Conservation (phyloP, 768 basidiomycete genomes). For the Rubroboletus pulcherrimus region DNA sequence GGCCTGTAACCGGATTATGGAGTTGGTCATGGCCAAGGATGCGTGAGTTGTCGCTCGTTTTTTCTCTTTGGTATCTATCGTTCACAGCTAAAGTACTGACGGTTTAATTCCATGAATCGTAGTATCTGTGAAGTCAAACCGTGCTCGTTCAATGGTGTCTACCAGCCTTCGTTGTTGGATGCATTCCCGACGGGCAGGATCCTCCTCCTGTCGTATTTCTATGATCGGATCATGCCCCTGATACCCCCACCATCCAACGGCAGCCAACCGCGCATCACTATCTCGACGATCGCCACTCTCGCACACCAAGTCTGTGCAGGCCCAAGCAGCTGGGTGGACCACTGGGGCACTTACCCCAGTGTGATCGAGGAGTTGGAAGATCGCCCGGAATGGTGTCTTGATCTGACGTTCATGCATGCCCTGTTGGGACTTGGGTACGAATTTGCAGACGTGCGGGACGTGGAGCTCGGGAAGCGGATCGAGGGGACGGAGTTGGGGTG, state of each 20-base stretch:
- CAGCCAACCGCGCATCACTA: slow-evolving; percentile 34
- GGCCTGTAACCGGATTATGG: slow-evolving; percentile 77
- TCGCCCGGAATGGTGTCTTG: slow-evolving; percentile 93
- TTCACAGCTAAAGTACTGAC: not conserved
- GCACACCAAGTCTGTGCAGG: slow-evolving; percentile 77
- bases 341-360: slow-evolving; percentile 42
- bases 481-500: slow-evolving; percentile 90
- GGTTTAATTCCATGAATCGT: not conserved
- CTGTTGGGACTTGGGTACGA: slow-evolving; percentile 89
- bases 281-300: slow-evolving; percentile 58
- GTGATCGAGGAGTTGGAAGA: slow-evolving; percentile 69
- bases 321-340: slow-evolving; percentile 49
- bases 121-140: slow-evolving; percentile 89
- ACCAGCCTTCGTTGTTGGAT: slow-evolving; percentile 89
- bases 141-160: slow-evolving; percentile 96
- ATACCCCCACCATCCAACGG: slow-evolving; percentile 36
- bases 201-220: slow-evolving; percentile 96
- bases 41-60: slow-evolving; percentile 47
- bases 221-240: slow-evolving; percentile 86
- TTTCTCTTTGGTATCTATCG: not conserved
- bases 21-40: slow-evolving; percentile 93
- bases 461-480: slow-evolving; percentile 83
- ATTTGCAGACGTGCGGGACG: slow-evolving; percentile 63
- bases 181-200: slow-evolving; percentile 84
- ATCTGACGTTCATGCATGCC: slow-evolving; percentile 93